Evolutionary conservation across 2,329 filamentous ascomycete genomes (phyloP).

Genomic region (Alternaria sp.): DNA sequence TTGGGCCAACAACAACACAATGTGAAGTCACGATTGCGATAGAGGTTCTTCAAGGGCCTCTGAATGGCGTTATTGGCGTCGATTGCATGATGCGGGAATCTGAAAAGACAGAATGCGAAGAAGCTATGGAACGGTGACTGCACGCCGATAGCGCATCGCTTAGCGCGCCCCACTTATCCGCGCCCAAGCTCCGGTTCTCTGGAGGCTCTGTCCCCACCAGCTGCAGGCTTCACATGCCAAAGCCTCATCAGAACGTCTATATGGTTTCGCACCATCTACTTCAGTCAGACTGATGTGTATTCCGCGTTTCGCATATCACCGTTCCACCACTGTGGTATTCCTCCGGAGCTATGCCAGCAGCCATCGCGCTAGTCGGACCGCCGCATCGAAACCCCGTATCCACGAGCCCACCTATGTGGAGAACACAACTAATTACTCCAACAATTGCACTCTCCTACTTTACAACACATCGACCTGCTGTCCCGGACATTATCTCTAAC

Average conservation of each 20-base stretch:
- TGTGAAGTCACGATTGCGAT: not conserved
- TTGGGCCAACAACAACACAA: not conserved
- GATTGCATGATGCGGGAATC: not conserved
- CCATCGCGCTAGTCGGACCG: not conserved
- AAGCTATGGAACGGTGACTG: conserved; percentile 8
- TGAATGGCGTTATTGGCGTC: not conserved
- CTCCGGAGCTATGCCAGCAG: not conserved
- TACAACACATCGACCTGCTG: not conserved
- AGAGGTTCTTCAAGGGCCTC: not conserved
- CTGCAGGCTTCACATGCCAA: conserved; percentile 1
- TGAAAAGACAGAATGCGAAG: conserved; percentile 4
- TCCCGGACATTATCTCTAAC: fast-evolving
- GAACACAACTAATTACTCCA: not conserved
- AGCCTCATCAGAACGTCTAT: not conserved
- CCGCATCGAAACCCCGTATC: not conserved
- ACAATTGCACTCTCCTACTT: not conserved
- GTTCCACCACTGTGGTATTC: not conserved
- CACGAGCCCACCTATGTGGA: not conserved
- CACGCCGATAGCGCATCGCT: conserved; percentile 1
- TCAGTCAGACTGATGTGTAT: not conserved
- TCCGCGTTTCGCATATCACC: not conserved
- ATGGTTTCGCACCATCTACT: not conserved
- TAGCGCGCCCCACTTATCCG: conserved; percentile 3
- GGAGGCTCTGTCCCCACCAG: conserved; percentile 4
- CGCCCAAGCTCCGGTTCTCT: not conserved